Percentiles rank a stretch among this genome's conserved stretches.
These are phyloP conservation scores for Penicillium argentinense DNA, from an alignment of 495 filamentous ascomycete species.

Conservation along the genomic window DNA sequence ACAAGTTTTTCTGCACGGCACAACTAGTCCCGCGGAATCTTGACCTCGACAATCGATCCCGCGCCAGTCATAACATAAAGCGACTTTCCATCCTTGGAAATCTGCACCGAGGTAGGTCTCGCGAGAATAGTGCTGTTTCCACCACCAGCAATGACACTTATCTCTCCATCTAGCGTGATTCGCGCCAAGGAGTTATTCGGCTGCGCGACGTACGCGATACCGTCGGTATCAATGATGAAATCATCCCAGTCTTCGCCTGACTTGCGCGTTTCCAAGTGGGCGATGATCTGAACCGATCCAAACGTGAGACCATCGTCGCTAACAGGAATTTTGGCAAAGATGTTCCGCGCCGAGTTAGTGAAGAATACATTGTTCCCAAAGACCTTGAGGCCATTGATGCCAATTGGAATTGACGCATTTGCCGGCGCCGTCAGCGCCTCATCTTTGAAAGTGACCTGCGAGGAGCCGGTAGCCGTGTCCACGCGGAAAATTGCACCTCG, in stretches of 20 bases:
- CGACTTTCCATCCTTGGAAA: slow-evolving; percentile 19
- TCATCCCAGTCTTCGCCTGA: slow-evolving; percentile 35
- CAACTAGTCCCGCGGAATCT: no score
- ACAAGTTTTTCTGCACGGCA: no score
- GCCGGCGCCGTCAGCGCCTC: slow-evolving; percentile 9
- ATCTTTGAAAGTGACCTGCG: slow-evolving; percentile 29
- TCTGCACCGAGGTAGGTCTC: slow-evolving; percentile 29
- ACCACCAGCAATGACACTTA: slow-evolving; percentile 25
- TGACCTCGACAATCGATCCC: no score
- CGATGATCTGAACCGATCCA: slow-evolving; percentile 20
- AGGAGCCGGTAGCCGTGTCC: slow-evolving; percentile 36
- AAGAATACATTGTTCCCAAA: slow-evolving; percentile 34
- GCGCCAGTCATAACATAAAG: no score
- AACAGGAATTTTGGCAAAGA: slow-evolving; percentile 32
- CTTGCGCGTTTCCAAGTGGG: slow-evolving; percentile 4
- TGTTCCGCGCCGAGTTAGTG: slow-evolving; percentile 38
- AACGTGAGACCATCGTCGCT: slow-evolving; percentile 24
- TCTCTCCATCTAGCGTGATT: slow-evolving; percentile 19
- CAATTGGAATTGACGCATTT: slow-evolving; percentile 26
- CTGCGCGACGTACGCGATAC: slow-evolving; percentile 29
- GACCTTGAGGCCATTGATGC: slow-evolving; percentile 44
- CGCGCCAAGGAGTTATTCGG: slow-evolving; percentile 23
- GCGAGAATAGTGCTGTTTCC: slow-evolving; percentile 14
- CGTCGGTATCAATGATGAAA: slow-evolving; percentile 29
- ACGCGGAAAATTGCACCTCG: slow-evolving; percentile 42